These are phyloP conservation scores for Stachybotrys chartarum DNA, from an alignment of 2,329 filamentous ascomycete genomes.

Conservation along the genomic window DNA sequence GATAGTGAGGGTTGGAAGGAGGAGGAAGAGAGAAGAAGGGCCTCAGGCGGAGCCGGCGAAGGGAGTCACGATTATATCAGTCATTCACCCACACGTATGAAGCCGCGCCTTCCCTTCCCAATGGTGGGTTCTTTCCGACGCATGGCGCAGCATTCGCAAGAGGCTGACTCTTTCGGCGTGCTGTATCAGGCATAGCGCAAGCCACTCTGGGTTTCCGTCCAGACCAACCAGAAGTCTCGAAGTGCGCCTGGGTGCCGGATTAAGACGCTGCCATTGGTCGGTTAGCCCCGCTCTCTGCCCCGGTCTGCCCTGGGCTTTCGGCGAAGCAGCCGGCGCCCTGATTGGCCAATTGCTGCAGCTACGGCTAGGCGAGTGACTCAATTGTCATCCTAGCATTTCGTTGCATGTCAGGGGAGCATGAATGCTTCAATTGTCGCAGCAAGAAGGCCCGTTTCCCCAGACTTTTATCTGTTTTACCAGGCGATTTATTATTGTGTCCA, in stretches of 20 bases:
- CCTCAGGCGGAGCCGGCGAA: slow-evolving; percentile 22
- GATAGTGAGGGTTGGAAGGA: slow-evolving; percentile 3
- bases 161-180: slow-evolving; percentile 37
- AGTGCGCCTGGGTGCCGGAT: slow-evolving; percentile 5
- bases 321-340: slow-evolving; percentile 18
- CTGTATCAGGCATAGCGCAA: slow-evolving; percentile 28
- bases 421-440: too few species aligned
- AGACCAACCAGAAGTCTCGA: slow-evolving; percentile 18
- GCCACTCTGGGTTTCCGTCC: neutral
- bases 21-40: slow-evolving; percentile 13
- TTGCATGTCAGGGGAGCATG: too few species aligned
- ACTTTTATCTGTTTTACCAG: neutral
- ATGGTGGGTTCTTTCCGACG: neutral
- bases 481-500: neutral
- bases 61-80: slow-evolving; percentile 17
- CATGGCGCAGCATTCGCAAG: slow-evolving; percentile 23
- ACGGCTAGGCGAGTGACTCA: slow-evolving; percentile 19
- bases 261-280: slow-evolving; percentile 17
- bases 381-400: slow-evolving; percentile 2
- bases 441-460: neutral
- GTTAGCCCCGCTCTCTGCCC: slow-evolving; percentile 14
- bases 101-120: too few species aligned
- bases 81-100: neutral
- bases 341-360: slow-evolving; percentile 22
- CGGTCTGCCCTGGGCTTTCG: slow-evolving; percentile 21